Evolutionary conservation across 805 yeast species (phyloP).

Genomic region (Hermanozyma aechmeae): DNA sequence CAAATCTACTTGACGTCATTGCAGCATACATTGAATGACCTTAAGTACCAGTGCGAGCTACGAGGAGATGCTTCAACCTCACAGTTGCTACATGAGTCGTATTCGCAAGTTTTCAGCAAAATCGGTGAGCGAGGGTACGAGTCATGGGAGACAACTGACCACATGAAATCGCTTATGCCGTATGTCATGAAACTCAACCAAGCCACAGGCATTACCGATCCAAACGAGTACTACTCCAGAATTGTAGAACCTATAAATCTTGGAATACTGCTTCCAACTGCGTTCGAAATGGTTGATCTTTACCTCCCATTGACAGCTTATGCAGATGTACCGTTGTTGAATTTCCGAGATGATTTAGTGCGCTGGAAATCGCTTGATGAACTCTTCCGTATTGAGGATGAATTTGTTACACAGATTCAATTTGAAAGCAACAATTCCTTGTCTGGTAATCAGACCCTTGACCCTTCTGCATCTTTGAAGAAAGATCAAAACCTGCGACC

Average conservation of each 20-base stretch:
- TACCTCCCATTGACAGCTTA: conserved; percentile 9
- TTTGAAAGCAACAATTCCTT: neutral
- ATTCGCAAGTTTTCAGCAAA: conserved; percentile 8
- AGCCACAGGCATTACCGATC: conserved; percentile 3
- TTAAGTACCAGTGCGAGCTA: conserved; percentile 38
- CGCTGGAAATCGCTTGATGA: conserved; percentile 12
- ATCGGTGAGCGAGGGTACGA: conserved; percentile 7
- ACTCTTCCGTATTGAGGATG: conserved; percentile 9
- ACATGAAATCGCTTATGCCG: conserved; percentile 15
- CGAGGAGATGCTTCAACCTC: conserved; percentile 26
- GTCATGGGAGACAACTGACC: conserved; percentile 7
- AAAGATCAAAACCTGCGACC: too few species aligned
- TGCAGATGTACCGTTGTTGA: conserved; percentile 8
- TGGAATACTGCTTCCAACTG: conserved; percentile 14
- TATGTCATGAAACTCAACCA: conserved; percentile 18
- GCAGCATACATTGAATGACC: conserved; percentile 51
- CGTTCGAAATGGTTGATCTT: conserved; percentile 17
- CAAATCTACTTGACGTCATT: conserved; percentile 36
- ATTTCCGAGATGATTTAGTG: conserved; percentile 12
- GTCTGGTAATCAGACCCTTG: neutral
- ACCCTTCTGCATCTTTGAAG: too few species aligned
- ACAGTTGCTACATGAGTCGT: conserved; percentile 8
- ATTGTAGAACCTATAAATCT: conserved; percentile 2
- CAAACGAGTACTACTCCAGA: conserved; percentile 3
- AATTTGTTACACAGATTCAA: too few species aligned